Conservation (phyloP, 2,329 filamentous ascomycete species). For the Fusarium sp. region DNA sequence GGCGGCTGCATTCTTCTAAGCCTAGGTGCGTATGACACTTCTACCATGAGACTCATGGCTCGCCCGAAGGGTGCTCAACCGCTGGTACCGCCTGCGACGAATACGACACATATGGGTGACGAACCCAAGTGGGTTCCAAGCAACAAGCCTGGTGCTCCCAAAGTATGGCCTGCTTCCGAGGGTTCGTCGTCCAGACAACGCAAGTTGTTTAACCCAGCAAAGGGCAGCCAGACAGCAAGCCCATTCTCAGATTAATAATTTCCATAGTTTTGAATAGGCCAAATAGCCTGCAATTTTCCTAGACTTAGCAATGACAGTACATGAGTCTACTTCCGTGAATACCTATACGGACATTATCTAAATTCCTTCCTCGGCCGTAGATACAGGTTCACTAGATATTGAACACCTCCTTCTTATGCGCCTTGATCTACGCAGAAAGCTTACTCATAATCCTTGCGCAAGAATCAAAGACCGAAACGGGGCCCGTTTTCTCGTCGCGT, state of each 20-base stretch:
- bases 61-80: not conserved
- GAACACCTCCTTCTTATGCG: slow-evolving; percentile 7
- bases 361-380: not conserved
- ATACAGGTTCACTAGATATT: not conserved
- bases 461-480: too few relatives aligned
- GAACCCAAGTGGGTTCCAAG: slow-evolving; percentile 1
- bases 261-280: not conserved
- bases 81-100: not conserved
- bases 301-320: not conserved
- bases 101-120: slow-evolving; percentile 11
- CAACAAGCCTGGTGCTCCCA: not conserved
- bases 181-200: not conserved
- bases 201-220: not conserved
- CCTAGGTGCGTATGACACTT: slow-evolving; percentile 16
- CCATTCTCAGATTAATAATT: not conserved
- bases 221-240: not conserved
- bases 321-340: not conserved
- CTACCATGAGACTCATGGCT: slow-evolving; percentile 3
- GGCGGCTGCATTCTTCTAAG: slow-evolving; percentile 21
- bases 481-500: too few relatives aligned
- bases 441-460: not conserved
- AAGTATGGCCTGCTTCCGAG: slow-evolving; percentile 1
- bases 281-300: not conserved
- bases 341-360: too few relatives aligned
- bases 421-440: not conserved